Base-by-base conservation (phyloP, 345 rosid species). In the Acer yangbiense region DNA sequence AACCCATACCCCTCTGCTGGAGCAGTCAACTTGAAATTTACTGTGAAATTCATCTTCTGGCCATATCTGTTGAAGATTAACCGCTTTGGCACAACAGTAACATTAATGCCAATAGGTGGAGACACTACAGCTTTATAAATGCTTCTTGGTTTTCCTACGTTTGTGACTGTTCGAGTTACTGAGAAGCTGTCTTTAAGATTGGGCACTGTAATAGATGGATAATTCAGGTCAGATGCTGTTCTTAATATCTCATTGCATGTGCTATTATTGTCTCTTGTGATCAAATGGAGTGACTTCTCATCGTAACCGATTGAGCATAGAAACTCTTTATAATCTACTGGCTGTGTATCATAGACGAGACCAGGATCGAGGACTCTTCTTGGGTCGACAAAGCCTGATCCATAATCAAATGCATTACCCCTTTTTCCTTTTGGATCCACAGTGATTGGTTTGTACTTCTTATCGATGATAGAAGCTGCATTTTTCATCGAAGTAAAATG, bases 321-420 rank as follows among this genome's bases (percentile, higher is more conserved):
- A 81, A 88, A 88, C 23, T 76, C 68, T 65, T 76, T 85, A 68
- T 85, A 88, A 77, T 88, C 88, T 39, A 35, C 75, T 3, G 87
- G 85, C 48, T 72, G 78, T 0, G 72, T 69, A 14, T 88, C 89
- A 20, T 88, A 88, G 77, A 86, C 17, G 35, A 88, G 89, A 46
- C 89, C 91, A 4, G 91, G 91, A 66, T 71, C 76, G 27, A 86
- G 88, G 69, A 77, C 89, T 44, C 76, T 81, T 54, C 80, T 80
- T 12, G 91, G 91, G 29, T 83, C 70, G 21, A 82, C 81, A 62
- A 88, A 88, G 57, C 91, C 91, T 32, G 91, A 82, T 39, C 91
- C 91, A 41, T 83, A 86, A 71, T 88, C 91, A 82, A 88, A 83
- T 7, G 91, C 77, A 65, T 77, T 83, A 52, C 84, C 91, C 78